phyloP scores from a whole-genome alignment of 192 early-diverging fungal species.

The Ramicandelaber brevisporus region DNA sequence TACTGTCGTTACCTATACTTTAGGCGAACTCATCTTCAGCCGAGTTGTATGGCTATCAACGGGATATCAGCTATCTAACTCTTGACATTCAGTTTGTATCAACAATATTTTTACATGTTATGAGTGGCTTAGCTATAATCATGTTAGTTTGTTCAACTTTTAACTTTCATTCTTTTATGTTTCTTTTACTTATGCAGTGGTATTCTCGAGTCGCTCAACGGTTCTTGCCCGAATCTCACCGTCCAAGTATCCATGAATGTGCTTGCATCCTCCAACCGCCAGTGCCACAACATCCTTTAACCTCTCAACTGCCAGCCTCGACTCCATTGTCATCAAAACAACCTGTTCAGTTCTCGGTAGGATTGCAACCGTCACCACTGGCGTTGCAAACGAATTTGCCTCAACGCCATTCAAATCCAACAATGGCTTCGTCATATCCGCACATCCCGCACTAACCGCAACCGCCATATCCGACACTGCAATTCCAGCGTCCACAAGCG shows the following conservation, averaged over 20 bases:
- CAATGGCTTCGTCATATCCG: constrained; percentile 39
- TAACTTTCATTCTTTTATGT: no score
- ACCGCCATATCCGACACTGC: constrained; percentile 64
- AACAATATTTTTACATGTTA: no score
- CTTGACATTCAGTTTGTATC: no score
- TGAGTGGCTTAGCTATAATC: no score
- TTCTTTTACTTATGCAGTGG: no score
- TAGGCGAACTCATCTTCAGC: no score
- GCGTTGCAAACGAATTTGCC: constrained; percentile 54
- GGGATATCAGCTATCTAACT: no score
- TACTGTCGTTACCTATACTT: no score
- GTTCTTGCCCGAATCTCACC: no score
- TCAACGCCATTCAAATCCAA: constrained; percentile 72
- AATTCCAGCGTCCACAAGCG: constrained; percentile 56
- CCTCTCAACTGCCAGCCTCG: constrained; percentile 55
- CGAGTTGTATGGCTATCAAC: no score
- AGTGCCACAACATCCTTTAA: constrained; percentile 15
- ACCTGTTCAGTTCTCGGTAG: constrained; percentile 63
- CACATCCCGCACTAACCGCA: constrained; percentile 68
- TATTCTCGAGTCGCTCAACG: no score
- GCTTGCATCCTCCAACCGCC: constrained; percentile 18
- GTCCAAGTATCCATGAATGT: constrained; percentile 19
- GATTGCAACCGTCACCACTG: constrained; percentile 67
- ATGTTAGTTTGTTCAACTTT: no score
- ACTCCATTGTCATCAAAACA: constrained; percentile 68